Conservation (phyloP, 1,284 basidiomycete species). For the Puccinia novopanici region DNA sequence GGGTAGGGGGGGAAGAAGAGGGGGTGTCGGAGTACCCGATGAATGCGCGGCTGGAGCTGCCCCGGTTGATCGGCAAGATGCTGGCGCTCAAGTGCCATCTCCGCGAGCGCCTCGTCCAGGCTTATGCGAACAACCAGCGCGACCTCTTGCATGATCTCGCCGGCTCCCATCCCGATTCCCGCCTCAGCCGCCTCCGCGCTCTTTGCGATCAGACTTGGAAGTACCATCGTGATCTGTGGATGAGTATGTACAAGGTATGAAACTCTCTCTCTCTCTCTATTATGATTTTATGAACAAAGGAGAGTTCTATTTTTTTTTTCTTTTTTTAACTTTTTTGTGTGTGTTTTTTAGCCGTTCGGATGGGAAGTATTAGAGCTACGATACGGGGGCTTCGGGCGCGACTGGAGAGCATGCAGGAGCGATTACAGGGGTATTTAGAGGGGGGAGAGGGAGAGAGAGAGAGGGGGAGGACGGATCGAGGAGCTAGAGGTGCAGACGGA, state of each 20-base stretch:
- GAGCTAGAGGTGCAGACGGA: constrained; percentile 38
- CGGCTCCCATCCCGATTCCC: constrained; percentile 49
- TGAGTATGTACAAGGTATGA: constrained; percentile 55
- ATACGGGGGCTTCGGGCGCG: constrained; percentile 59
- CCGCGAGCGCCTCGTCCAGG: constrained; percentile 53
- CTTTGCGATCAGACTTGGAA: constrained; percentile 56
- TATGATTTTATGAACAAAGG: neutral
- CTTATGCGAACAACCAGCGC: constrained; percentile 53
- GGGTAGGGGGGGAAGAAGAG: neutral
- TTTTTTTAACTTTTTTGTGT: constrained; percentile 38
- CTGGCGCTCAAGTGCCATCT: constrained; percentile 56
- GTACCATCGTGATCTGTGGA: constrained; percentile 59
- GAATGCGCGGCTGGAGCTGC: constrained; percentile 54
- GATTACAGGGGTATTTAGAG: constrained; percentile 40
- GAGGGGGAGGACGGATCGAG: too few species aligned
- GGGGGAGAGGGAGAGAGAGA: neutral
- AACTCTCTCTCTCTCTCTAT: neutral
- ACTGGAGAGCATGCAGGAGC: constrained; percentile 58
- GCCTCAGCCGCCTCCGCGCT: constrained; percentile 53
- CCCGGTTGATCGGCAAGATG: constrained; percentile 55
- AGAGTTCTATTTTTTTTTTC: neutral
- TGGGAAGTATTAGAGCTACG: constrained; percentile 60
- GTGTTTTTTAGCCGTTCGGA: constrained; percentile 58
- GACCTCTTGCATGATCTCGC: constrained; percentile 54
- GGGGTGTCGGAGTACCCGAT: constrained; percentile 53